Evolutionary conservation across 179 eudicot genomes (phyloP).

Genomic region (Spinacia oleracea): DNA sequence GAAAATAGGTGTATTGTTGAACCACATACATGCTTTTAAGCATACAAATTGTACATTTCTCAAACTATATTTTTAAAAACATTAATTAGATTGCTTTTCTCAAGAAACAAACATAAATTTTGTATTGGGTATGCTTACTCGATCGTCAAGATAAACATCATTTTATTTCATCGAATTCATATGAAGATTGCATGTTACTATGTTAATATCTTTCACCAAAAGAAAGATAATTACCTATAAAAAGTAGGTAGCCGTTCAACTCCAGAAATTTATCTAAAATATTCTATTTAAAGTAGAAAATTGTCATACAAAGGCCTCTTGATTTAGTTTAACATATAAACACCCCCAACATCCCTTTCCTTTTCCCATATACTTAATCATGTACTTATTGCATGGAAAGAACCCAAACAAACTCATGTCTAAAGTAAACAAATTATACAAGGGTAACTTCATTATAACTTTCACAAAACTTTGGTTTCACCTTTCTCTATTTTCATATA

Average conservation of each 20-base stretch:
- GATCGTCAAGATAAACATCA: too few species aligned
- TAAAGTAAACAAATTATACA: background rate
- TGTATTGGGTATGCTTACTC: too few species aligned
- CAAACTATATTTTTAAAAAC: too few species aligned
- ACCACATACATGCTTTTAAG: too few species aligned
- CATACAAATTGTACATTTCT: too few species aligned
- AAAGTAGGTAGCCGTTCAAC: too few species aligned
- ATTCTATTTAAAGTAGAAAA: background rate
- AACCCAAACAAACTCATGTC: slow-evolving; percentile 8
- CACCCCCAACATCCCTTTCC: background rate
- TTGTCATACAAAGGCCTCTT: background rate
- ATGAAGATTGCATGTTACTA: too few species aligned
- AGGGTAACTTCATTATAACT: background rate
- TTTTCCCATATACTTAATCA: background rate
- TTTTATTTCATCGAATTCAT: too few species aligned
- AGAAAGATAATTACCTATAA: background rate
- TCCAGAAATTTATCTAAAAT: background rate
- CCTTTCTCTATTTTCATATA: background rate
- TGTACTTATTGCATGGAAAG: background rate
- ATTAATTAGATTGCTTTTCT: too few species aligned
- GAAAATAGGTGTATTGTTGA: too few species aligned
- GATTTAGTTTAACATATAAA: background rate
- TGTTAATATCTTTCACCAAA: too few species aligned
- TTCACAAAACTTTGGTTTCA: background rate
- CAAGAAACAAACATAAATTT: too few species aligned